These are phyloP conservation scores for Umbelopsis isabellina DNA, from an alignment of 192 early-diverging fungal genomes.

Conservation along the genomic window DNA sequence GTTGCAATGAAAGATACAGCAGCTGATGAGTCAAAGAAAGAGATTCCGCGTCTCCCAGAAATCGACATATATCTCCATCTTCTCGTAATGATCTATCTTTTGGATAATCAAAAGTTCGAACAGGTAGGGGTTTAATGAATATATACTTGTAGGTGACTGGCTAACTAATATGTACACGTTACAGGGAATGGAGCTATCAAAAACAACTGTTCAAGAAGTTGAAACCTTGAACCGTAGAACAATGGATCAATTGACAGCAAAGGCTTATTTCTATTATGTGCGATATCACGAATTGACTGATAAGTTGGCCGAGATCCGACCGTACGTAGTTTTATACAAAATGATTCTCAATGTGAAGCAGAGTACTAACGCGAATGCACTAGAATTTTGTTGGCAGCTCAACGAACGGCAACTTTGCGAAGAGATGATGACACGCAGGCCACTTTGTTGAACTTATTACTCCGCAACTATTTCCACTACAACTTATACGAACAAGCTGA, in stretches of 20 bases:
- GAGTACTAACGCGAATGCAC: not conserved
- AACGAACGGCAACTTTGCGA: constrained; percentile 90
- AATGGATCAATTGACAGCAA: constrained; percentile 86
- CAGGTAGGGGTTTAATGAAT: constrained; percentile 48
- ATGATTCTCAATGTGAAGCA: not conserved
- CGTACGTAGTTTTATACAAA: constrained; percentile 51
- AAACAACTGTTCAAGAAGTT: constrained; percentile 64
- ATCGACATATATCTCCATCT: constrained; percentile 84
- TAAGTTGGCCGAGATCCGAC: constrained; percentile 73
- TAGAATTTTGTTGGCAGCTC: constrained; percentile 76
- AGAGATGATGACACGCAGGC: constrained; percentile 93
- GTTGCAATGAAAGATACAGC: constrained; percentile 52
- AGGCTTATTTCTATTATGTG: constrained; percentile 92
- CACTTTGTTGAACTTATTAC: constrained; percentile 86
- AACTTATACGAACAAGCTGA: constrained; percentile 98
- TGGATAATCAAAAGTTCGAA: constrained; percentile 76
- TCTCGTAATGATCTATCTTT: constrained; percentile 77
- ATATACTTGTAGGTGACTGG: not conserved
- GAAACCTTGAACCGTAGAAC: constrained; percentile 83
- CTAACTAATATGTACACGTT: not conserved
- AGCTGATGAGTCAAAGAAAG: constrained; percentile 38
- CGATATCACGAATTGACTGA: constrained; percentile 85
- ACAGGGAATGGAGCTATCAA: constrained; percentile 72
- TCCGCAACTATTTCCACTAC: constrained; percentile 92
- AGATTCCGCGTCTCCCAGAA: constrained; percentile 61